Conservation (phyloP, 805 yeast species). For the Monosporozyma unispora region DNA sequence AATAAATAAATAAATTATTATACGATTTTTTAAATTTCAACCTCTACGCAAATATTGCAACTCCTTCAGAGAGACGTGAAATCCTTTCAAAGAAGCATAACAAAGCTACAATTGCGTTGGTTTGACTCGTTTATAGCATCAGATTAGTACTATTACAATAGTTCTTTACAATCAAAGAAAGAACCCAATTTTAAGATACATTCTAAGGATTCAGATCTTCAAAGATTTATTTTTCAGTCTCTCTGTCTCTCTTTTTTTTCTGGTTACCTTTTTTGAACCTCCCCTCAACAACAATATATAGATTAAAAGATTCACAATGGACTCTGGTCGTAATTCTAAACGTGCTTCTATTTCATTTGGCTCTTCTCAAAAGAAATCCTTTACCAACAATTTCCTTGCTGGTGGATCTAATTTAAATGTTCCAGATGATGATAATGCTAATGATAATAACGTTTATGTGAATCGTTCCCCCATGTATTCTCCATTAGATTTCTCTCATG, state of each 20-base stretch:
- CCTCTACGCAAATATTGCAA: background rate
- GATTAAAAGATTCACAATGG: slow-evolving; percentile 11
- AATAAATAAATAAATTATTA: background rate
- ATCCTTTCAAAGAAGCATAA: background rate
- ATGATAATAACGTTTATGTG: background rate
- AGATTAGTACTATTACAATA: too few relatives aligned
- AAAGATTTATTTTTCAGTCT: background rate
- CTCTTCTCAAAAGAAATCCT: slow-evolving; percentile 16
- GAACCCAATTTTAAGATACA: too few relatives aligned
- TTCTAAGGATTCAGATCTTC: background rate
- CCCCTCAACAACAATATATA: background rate
- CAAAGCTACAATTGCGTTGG: background rate
- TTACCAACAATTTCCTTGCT: slow-evolving; percentile 8
- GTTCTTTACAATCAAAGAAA: too few relatives aligned
- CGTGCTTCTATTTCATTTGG: slow-evolving; percentile 28
- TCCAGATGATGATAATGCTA: slow-evolving; percentile 1
- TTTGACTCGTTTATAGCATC: background rate
- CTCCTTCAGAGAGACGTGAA: background rate
- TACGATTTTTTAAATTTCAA: background rate
- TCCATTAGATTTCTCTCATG: slow-evolving; percentile 15
- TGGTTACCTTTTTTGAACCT: background rate
- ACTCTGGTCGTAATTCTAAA: slow-evolving; percentile 21
- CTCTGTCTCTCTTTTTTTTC: too few relatives aligned
- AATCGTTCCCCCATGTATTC: slow-evolving; percentile 25
- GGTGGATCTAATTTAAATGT: slow-evolving; percentile 6